Evolutionary conservation across 306 rosid species (phyloP).

Genomic region (Boehmeria nivea): DNA sequence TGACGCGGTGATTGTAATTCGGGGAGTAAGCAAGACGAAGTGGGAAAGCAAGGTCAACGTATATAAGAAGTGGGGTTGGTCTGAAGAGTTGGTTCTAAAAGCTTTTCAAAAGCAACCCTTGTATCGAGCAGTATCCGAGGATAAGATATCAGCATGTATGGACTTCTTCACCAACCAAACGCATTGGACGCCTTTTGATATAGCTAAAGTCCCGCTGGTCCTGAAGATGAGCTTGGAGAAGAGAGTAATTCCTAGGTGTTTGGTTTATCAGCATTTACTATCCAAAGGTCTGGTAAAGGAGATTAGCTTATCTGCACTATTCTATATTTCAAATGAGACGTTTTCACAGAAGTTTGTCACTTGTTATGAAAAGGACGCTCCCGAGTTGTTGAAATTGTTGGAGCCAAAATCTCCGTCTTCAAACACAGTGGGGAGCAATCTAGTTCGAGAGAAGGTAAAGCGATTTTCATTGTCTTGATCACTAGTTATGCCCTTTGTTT

Average conservation of each 20-base stretch:
- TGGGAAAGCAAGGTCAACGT: constrained; percentile 35
- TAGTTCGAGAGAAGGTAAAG: no score
- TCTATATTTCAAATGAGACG: background rate
- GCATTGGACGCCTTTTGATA: background rate
- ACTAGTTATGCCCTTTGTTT: no score
- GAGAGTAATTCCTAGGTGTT: background rate
- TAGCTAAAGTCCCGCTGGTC: background rate
- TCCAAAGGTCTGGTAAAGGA: constrained; percentile 19
- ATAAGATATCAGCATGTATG: constrained; percentile 23
- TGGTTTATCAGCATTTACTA: background rate
- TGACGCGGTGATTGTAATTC: constrained; percentile 24
- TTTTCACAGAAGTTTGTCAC: background rate
- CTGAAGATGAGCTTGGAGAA: background rate
- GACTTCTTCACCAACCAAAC: background rate
- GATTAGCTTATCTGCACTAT: background rate
- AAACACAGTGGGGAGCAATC: no score
- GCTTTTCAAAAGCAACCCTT: constrained; percentile 40
- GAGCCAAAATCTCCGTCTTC: no score
- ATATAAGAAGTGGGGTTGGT: constrained; percentile 56
- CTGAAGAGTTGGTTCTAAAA: constrained; percentile 24
- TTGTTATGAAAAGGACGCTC: background rate
- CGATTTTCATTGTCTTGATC: no score
- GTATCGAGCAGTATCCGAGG: constrained; percentile 23
- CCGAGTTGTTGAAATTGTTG: background rate
- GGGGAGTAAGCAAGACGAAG: constrained; percentile 8